phyloP scores from a whole-genome alignment of 345 rosid species.

The Corchorus capsularis region DNA sequence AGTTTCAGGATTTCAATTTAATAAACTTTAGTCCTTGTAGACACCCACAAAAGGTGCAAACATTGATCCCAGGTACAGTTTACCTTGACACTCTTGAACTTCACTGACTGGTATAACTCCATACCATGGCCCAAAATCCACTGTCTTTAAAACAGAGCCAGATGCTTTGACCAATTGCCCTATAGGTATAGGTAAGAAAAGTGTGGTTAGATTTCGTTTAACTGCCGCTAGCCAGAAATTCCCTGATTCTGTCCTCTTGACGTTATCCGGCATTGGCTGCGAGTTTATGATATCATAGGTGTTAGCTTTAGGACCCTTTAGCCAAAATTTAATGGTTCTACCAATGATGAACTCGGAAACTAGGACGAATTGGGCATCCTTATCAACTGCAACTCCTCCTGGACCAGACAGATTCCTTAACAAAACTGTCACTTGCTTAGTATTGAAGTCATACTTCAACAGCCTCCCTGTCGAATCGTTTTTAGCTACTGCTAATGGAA shows the following conservation, averaged over 20 bases:
- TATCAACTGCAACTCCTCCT: constrained; percentile 21
- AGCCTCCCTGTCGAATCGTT: constrained; percentile 29
- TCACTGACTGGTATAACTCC: constrained; percentile 11
- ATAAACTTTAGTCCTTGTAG: not conserved
- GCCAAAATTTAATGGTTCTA: constrained; percentile 20
- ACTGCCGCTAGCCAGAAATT: constrained; percentile 21
- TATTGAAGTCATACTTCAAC: constrained; percentile 10
- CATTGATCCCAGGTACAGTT: constrained; percentile 14
- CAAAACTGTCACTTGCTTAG: constrained; percentile 21
- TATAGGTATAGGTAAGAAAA: not conserved
- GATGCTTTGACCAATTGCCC: constrained; percentile 12
- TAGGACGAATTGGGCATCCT: constrained; percentile 1
- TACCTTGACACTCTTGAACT: constrained; percentile 8
- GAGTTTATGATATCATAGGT: not conserved
- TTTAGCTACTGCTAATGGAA: not conserved
- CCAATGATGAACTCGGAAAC: constrained; percentile 14
- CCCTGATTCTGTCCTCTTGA: not conserved
- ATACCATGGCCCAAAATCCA: constrained; percentile 15
- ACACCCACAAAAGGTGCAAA: constrained; percentile 13
- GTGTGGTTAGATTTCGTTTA: not conserved
- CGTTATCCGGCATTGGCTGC: constrained; percentile 18
- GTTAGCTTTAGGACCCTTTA: constrained; percentile 16
- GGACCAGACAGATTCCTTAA: constrained; percentile 18
- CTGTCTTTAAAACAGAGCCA: constrained; percentile 10
- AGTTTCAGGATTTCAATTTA: too few species aligned